These are phyloP conservation scores for Pichia sp. DNA, from an alignment of 1,139 yeast genomes.

Conservation along the genomic window DNA sequence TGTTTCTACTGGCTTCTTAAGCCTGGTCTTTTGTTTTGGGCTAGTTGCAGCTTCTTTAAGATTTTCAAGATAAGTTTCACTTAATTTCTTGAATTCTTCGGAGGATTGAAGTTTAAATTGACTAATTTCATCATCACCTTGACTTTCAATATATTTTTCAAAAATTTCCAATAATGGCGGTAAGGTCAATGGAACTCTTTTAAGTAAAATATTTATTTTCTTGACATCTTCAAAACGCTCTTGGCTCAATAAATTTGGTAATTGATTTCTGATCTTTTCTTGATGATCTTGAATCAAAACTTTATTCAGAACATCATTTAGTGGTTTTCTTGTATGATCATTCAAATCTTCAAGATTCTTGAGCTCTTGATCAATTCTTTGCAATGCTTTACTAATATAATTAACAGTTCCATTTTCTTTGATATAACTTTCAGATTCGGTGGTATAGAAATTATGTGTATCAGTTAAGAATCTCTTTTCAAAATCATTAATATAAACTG, in stretches of 20 bases:
- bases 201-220: constrained; percentile 70
- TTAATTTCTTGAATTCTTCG: constrained; percentile 17
- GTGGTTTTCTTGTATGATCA: constrained; percentile 74
- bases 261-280: constrained; percentile 68
- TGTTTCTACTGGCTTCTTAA: constrained; percentile 25
- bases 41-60: constrained; percentile 14
- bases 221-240: constrained; percentile 72
- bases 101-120: constrained; percentile 50
- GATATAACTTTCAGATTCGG: constrained; percentile 64
- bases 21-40: constrained; percentile 4
- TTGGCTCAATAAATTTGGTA: constrained; percentile 63
- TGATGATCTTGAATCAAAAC: constrained; percentile 79
- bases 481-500: constrained; percentile 74
- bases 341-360: constrained; percentile 74
- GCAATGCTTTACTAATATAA: constrained; percentile 81
- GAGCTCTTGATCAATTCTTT: constrained; percentile 75
- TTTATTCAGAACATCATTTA: constrained; percentile 67
- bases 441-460: constrained; percentile 65
- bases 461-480: constrained; percentile 69
- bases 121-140: constrained; percentile 64
- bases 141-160: constrained; percentile 65
- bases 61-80: constrained; percentile 7
- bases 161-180: constrained; percentile 71
- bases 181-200: constrained; percentile 67
- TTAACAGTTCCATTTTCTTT: constrained; percentile 78